Evolutionary conservation across 257 asterid species (phyloP).

Genomic region (Perilla frutescens): DNA sequence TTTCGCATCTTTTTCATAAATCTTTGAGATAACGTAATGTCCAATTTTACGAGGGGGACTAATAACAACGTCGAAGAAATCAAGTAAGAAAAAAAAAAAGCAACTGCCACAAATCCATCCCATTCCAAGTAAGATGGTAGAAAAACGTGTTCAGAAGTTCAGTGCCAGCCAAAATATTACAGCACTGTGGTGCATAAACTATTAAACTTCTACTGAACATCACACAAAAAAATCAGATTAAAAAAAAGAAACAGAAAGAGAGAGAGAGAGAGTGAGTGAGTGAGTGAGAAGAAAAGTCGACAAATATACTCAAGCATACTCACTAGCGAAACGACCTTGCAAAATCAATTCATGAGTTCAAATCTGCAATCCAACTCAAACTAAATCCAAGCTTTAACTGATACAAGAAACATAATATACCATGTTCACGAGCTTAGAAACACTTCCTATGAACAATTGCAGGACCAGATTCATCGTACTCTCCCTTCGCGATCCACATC

Average conservation of each 20-base stretch:
- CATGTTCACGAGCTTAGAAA: conserved; percentile 48
- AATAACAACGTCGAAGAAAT: no score
- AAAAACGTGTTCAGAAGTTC: not conserved
- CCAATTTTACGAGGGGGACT: no score
- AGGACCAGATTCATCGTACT: conserved; percentile 67
- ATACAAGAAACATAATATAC: conserved; percentile 9
- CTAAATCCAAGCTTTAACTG: not conserved
- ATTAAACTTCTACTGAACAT: not conserved
- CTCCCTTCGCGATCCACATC: conserved; percentile 71
- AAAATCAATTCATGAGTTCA: conserved; percentile 27
- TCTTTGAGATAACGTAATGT: no score
- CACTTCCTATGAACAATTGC: conserved; percentile 73
- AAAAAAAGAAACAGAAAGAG: not conserved
- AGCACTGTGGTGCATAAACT: conserved; percentile 8
- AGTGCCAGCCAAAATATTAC: conserved; percentile 28
- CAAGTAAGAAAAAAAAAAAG: conserved; percentile 1
- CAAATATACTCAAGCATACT: conserved; percentile 9
- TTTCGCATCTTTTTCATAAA: no score
- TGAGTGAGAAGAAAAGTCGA: not conserved
- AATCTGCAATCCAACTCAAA: conserved; percentile 35
- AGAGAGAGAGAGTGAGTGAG: no score
- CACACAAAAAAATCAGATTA: not conserved
- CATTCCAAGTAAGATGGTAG: conserved; percentile 19
- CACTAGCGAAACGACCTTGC: conserved; percentile 20
- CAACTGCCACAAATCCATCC: conserved; percentile 1